Percentiles rank a stretch among this genome's conserved stretches.
Conservation (phyloP, 1,139 yeast genomes). For the Geotrichum restrictum region DNA sequence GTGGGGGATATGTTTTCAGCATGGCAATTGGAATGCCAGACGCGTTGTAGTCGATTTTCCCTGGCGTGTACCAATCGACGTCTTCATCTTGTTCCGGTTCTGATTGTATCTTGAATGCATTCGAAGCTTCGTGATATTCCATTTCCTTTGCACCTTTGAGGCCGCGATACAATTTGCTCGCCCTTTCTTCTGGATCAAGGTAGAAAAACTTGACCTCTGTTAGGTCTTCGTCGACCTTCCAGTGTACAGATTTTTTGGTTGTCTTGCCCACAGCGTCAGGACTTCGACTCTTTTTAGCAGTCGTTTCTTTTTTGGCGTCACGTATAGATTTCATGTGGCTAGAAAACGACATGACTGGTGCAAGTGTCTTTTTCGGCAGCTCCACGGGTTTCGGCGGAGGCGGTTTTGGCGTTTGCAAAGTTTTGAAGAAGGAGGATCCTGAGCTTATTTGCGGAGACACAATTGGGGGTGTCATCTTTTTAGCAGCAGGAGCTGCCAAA, state of each 20-base stretch:
- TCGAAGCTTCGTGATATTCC: conserved; percentile 36
- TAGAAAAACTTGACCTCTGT: conserved; percentile 46
- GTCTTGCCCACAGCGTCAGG: conserved; percentile 22
- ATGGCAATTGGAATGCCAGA: conserved; percentile 18
- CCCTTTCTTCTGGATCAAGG: conserved; percentile 42
- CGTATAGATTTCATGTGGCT: conserved; percentile 23
- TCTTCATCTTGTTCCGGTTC: conserved; percentile 31
- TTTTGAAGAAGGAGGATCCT: conserved; percentile 27
- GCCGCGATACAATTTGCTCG: conserved; percentile 36
- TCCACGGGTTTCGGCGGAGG: conserved; percentile 10
- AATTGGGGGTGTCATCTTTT: conserved; percentile 11
- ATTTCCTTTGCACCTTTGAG: conserved; percentile 30
- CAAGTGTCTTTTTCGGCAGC: conserved; percentile 16
- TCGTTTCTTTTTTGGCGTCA: conserved; percentile 17
- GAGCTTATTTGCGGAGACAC: conserved; percentile 3
- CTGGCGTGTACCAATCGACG: conserved; percentile 36
- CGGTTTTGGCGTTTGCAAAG: conserved; percentile 22
- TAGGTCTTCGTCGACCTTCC: conserved; percentile 39
- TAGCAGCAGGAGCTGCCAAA: conserved; percentile 7
- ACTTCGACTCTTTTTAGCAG: conserved; percentile 7
- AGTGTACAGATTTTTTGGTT: conserved; percentile 36
- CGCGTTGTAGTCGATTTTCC: conserved; percentile 27
- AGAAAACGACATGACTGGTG: conserved; percentile 24
- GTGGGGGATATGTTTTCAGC: conserved; percentile 27
- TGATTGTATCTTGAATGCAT: conserved; percentile 23